Evolutionary conservation across 2,329 filamentous ascomycete genomes (phyloP).

Genomic region (Pseudogymnoascus sp.): DNA sequence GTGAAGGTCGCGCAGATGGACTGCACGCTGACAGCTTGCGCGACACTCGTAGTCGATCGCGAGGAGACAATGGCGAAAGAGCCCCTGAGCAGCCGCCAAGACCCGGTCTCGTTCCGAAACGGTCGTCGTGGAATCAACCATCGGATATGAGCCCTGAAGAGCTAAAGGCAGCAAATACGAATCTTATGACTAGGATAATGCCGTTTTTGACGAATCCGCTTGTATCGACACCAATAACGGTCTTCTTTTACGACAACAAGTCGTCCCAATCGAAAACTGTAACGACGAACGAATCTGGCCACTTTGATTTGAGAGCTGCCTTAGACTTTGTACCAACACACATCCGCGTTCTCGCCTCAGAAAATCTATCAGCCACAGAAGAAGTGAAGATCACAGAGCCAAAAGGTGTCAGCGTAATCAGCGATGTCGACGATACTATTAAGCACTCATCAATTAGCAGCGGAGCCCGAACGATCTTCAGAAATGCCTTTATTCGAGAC

Average conservation of each 20-base stretch:
- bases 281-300: slow-evolving; percentile 78
- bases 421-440: slow-evolving; percentile 95
- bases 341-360: slow-evolving; percentile 77
- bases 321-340: slow-evolving; percentile 88
- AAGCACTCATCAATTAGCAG: slow-evolving; percentile 87
- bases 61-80: neutral
- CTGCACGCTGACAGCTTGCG: slow-evolving; percentile 31
- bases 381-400: slow-evolving; percentile 70
- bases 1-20: slow-evolving; percentile 50
- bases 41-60: slow-evolving; percentile 17
- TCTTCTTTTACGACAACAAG: slow-evolving; percentile 89
- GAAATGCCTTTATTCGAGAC: slow-evolving; percentile 89
- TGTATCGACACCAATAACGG: slow-evolving; percentile 68
- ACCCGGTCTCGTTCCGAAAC: slow-evolving; percentile 36
- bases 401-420: slow-evolving; percentile 82
- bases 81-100: slow-evolving; percentile 15
- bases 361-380: slow-evolving; percentile 74
- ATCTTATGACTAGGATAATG: slow-evolving; percentile 77
- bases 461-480: slow-evolving; percentile 88
- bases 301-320: slow-evolving; percentile 73
- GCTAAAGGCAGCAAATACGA: slow-evolving; percentile 69
- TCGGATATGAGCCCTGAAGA: slow-evolving; percentile 67
- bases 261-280: slow-evolving; percentile 79
- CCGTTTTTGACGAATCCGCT: slow-evolving; percentile 86
- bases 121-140: slow-evolving; percentile 32